phyloP scores from a whole-genome alignment of 2,329 filamentous ascomycete genomes.

The Zymoseptoria tritici region DNA sequence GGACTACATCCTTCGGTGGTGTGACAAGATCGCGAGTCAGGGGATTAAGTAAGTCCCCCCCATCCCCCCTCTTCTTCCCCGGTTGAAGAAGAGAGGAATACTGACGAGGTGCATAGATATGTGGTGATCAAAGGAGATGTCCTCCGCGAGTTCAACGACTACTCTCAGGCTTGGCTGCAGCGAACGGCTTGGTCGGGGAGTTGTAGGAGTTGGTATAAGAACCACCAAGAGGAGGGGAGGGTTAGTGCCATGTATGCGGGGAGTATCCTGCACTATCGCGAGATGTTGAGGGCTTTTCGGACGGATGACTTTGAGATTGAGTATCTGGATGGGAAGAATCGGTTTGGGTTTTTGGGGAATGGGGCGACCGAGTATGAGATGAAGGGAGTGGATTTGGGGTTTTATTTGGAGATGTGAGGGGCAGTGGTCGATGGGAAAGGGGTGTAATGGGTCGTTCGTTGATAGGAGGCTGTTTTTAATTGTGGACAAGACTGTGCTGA shows the following conservation, averaged over 20 bases:
- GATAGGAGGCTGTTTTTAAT: too few species aligned
- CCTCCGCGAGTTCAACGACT: conserved; percentile 42
- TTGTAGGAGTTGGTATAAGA: conserved; percentile 12
- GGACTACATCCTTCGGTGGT: conserved; percentile 43
- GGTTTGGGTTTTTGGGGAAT: conserved; percentile 43
- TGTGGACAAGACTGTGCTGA: background rate
- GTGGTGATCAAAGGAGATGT: conserved; percentile 12
- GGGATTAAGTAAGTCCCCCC: conserved; percentile 2
- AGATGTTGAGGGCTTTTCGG: conserved; percentile 27
- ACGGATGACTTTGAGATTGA: conserved; percentile 42
- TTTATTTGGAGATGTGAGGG: conserved; percentile 27
- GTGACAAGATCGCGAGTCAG: conserved; percentile 10
- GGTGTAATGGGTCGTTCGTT: too few species aligned
- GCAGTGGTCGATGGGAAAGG: too few species aligned
- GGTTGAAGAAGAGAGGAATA: too few species aligned
- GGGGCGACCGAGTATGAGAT: conserved; percentile 23
- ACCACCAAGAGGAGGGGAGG: conserved; percentile 6
- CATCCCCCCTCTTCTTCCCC: background rate
- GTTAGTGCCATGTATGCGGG: conserved; percentile 14
- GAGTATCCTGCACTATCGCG: conserved; percentile 9
- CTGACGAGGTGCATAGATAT: conserved; percentile 10
- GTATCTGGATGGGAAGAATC: conserved; percentile 35
- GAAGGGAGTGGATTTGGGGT: conserved; percentile 5
- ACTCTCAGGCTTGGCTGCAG: conserved; percentile 43
- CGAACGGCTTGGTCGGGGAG: conserved; percentile 27